Base-by-base conservation (phyloP, 2,329 filamentous ascomycete genomes). In the Apiospora kogelbergensis region DNA sequence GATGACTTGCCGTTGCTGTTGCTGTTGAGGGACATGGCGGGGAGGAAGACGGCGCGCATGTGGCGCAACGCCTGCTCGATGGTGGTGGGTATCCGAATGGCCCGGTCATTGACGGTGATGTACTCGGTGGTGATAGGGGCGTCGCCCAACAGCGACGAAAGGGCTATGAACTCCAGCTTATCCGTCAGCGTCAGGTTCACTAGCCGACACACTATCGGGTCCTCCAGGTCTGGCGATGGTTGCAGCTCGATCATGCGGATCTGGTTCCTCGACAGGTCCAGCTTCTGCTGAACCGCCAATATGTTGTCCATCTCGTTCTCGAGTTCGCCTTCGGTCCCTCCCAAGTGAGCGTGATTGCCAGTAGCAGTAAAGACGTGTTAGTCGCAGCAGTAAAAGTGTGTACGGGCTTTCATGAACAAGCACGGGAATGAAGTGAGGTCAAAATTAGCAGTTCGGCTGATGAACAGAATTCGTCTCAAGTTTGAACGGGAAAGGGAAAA, bases 191-290 rank as follows among this genome's bases (percentile, higher is more conserved):
- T 70, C 41, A 75, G 69, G 26, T 75, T 78, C 33, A 81, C 71
- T 33, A 80, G 72, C 17, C 79, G 79, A 67, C 77, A 80, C n/a
- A 76, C 74, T 48, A 80, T 69, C 10, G 73, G 72, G 30, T 79
- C 78, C 30, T 72, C 73, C 66, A 77, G 70, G 60, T 69, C 71
- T 70, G 70, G 72, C 33, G 75, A 69, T 9, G 78, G 73, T 60
- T 78, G 74, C 45, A 80, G 71, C 71, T 80, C 79, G 11, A 80
- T 71, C 67, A 80, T 71, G 33, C 78, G 78, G 24, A 80, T 72
- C 69, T 80, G 78, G 68, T 69, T 73, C 63, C 70, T 71, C 24
- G 72, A 70, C 53, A 70, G 68, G 66, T 75, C 72, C 63, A 77
- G 70, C 44, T 11, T 37, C 30, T 60, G 53, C 53, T 60, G 53